Percentiles rank a stretch among this genome's conserved stretches.
Conservation (phyloP, 805 yeast species). For the Hanseniaspora thailandica region DNA sequence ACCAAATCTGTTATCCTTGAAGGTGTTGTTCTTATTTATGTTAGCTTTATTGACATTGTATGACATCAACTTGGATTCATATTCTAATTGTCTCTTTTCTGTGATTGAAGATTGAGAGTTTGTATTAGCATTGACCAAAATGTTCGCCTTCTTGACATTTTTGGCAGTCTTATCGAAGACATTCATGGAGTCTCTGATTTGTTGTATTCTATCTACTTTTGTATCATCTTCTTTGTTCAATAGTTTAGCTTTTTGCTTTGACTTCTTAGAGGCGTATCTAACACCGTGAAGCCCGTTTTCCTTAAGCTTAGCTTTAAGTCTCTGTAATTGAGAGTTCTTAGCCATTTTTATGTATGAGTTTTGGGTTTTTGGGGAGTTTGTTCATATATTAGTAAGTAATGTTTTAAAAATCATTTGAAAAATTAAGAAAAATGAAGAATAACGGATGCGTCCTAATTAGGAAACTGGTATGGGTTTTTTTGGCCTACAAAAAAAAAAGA, state of each 20-base stretch:
- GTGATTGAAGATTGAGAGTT: conserved; percentile 58
- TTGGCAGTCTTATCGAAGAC: conserved; percentile 75
- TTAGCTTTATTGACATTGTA: conserved; percentile 29
- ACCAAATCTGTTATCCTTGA: conserved; percentile 84
- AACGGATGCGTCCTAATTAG: too few species aligned
- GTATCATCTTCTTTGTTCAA: conserved; percentile 59
- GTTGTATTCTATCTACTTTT: conserved; percentile 40
- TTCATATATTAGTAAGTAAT: too few species aligned
- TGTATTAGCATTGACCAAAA: conserved; percentile 57
- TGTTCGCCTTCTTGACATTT: conserved; percentile 49
- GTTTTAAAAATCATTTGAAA: too few species aligned
- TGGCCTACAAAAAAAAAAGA: too few species aligned
- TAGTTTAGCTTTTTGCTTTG: conserved; percentile 35
- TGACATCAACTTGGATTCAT: conserved; percentile 39
- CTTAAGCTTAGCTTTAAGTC: conserved; percentile 63
- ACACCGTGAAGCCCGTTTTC: conserved; percentile 80
- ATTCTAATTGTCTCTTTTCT: conserved; percentile 48
- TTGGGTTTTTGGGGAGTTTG: background rate
- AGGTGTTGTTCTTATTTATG: conserved; percentile 64
- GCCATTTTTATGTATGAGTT: conserved; percentile 26
- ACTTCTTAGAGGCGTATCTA: conserved; percentile 51
- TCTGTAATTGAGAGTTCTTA: conserved; percentile 85
- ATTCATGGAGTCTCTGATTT: conserved; percentile 73
- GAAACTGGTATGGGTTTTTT: too few species aligned
- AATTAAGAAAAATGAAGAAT: too few species aligned